Base-by-base conservation (phyloP, 257 asterid species). In the Solanum medicagineum region DNA sequence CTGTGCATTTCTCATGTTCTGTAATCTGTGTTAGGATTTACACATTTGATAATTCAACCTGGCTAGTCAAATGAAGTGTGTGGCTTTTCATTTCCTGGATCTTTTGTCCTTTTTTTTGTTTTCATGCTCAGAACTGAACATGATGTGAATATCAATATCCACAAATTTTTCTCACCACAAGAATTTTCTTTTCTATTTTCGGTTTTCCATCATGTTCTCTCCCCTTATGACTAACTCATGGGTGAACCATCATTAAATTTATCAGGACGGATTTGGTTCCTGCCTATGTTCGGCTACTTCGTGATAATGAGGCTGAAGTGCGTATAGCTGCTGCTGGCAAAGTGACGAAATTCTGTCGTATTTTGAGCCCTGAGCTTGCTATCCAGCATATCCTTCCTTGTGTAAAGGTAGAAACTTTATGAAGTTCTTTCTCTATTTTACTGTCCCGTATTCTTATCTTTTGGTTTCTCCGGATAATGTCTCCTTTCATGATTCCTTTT, bases 271-370 rank as follows among this genome's bases (percentile, higher is more conserved):
- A 89, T 22, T 85, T 89, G 88, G 91, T 89, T 77, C 91, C 90
- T 86, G 91, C 90, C 40, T 89, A 89, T 86, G 91, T 89, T 84
- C 89, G 90, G 51, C 55, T 89, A 86, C 89, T 89, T 80, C 90
- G 91, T 74, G 91, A 89, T 79, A 89, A 89, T 47, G 91, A 89
- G 88, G 91, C 91, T 63, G 91, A 89, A 89, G 91, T 89, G 54
- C 90, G 91, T 40, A 89, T 89, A 71, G 91, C 90, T 84, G 91
- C 91, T 73, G 90, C 91, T 63, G 90, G 91, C 82, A 89, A 89
- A 68, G 92, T 89, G 60, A 89, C 92, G 14, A 89, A 89, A 60
- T 89, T 89, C 83, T 88, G 90, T 70, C 87, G 88, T 55, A 87
- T 89, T 65, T 86, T 89, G 86, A 88, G 87, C 80, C 90, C 90